Conservation (phyloP, 495 filamentous ascomycete species). For the Aspergillus biplanus region DNA sequence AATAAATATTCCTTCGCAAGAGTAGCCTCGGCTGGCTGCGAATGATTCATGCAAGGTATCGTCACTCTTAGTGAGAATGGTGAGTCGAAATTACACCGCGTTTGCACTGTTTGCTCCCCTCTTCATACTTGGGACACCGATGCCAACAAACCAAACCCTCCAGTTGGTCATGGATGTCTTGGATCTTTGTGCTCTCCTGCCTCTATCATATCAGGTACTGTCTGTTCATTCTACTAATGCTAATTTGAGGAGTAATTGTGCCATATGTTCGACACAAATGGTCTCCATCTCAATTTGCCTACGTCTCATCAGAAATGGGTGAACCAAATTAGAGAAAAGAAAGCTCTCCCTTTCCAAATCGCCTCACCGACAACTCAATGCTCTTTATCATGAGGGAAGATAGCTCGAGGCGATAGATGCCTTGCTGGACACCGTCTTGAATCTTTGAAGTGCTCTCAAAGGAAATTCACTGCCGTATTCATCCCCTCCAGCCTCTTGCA, state of each 20-base stretch:
- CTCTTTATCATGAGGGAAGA: not conserved
- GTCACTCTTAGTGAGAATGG: slow-evolving; percentile 14
- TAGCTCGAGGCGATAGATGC: not conserved
- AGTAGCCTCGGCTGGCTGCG: not conserved
- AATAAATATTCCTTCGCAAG: no score
- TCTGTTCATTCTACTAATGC: no score
- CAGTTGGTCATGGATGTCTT: not conserved
- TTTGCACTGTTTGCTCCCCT: slow-evolving; percentile 24
- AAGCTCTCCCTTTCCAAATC: not conserved
- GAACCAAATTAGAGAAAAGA: not conserved
- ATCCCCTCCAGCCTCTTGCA: slow-evolving; percentile 12
- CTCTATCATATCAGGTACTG: not conserved
- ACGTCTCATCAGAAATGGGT: not conserved
- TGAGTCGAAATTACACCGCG: slow-evolving; percentile 19
- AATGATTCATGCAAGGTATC: slow-evolving; percentile 1
- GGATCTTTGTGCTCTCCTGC: not conserved
- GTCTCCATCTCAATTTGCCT: not conserved
- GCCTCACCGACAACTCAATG: not conserved
- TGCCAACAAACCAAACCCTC: not conserved
- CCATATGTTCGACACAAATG: not conserved
- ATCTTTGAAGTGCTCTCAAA: not conserved
- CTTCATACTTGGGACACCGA: slow-evolving; percentile 10
- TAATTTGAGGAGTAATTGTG: no score
- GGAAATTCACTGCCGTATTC: not conserved
- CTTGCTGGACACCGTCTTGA: not conserved